Conservation (phyloP, 2,329 filamentous ascomycete genomes). For the Beauveria asiatica region DNA sequence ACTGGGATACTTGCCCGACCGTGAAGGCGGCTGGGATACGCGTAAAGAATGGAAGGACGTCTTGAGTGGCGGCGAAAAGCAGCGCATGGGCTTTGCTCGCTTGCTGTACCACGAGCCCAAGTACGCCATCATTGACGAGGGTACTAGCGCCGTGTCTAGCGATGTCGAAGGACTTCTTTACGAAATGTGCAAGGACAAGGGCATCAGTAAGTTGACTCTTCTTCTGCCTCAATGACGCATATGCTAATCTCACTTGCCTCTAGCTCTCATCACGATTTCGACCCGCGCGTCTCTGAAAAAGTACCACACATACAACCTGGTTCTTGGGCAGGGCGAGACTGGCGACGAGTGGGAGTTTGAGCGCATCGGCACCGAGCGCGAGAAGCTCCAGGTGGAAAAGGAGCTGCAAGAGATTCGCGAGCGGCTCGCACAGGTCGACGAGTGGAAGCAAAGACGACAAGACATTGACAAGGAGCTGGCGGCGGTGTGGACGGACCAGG, state of each 20-base stretch:
- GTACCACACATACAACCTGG: slow-evolving; percentile 88
- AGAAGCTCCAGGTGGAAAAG: slow-evolving; percentile 88
- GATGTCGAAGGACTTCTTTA: slow-evolving; percentile 94
- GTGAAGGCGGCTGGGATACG: slow-evolving; percentile 94
- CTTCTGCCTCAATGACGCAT: not conserved
- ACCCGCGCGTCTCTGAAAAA: slow-evolving; percentile 91
- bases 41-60: slow-evolving; percentile 98
- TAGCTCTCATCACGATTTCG: slow-evolving; percentile 87
- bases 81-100: slow-evolving; percentile 84
- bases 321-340: slow-evolving; percentile 68
- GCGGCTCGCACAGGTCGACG: slow-evolving; percentile 69
- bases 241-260: slow-evolving; percentile 14
- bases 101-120: slow-evolving; percentile 89
- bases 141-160: slow-evolving; percentile 85
- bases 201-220: slow-evolving; percentile 62
- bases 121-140: slow-evolving; percentile 93
- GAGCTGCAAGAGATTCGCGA: slow-evolving; percentile 80
- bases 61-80: slow-evolving; percentile 94
- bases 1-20: slow-evolving; percentile 79
- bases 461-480: slow-evolving; percentile 79
- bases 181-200: slow-evolving; percentile 83
- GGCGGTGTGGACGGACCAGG: slow-evolving; percentile 50
- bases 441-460: slow-evolving; percentile 68
- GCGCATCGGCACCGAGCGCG: slow-evolving; percentile 83
- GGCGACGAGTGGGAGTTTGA: slow-evolving; percentile 91